Conservation (phyloP, 2,329 filamentous ascomycete species). For the Fusarium veterinarium region DNA sequence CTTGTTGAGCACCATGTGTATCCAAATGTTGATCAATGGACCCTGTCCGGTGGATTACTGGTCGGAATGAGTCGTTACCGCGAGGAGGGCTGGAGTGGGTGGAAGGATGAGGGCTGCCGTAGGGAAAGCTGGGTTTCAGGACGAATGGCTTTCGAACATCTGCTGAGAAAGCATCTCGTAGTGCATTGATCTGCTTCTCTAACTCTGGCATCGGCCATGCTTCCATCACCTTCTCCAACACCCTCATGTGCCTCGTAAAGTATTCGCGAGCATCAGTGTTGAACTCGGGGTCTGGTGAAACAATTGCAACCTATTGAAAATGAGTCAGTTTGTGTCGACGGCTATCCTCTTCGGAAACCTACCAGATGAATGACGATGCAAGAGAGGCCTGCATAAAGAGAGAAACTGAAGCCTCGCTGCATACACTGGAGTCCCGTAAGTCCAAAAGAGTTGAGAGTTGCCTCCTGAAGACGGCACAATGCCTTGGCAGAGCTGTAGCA, state of each 20-base stretch:
- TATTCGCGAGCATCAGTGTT: conserved; percentile 87
- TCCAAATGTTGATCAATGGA: conserved; percentile 68
- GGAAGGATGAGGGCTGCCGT: conserved; percentile 79
- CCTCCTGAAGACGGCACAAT: conserved; percentile 88
- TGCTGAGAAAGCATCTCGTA: conserved; percentile 91
- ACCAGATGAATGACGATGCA: conserved; percentile 95
- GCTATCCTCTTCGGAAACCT: conserved; percentile 50
- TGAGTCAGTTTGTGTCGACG: conserved; percentile 5
- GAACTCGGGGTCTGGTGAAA: conserved; percentile 90
- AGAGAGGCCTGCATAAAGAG: conserved; percentile 90
- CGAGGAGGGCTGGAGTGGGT: conserved; percentile 72
- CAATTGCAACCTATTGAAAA: conserved; percentile 79
- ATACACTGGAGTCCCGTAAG: conserved; percentile 87
- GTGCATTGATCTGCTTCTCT: conserved; percentile 87
- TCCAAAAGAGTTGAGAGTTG: conserved; percentile 79
- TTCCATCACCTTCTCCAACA: conserved; percentile 85
- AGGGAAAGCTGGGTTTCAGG: conserved; percentile 87
- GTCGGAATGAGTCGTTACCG: conserved; percentile 62
- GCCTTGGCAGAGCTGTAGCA: conserved; percentile 88
- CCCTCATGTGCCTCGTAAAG: conserved; percentile 93
- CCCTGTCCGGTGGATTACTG: conserved; percentile 57
- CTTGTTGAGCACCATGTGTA: conserved; percentile 65
- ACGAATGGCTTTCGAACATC: conserved; percentile 88
- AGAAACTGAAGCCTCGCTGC: conserved; percentile 94
- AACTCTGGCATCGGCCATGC: conserved; percentile 92